These are phyloP conservation scores for Suhomyces sp. DNA, from an alignment of 805 yeast genomes.

Conservation along the genomic window DNA sequence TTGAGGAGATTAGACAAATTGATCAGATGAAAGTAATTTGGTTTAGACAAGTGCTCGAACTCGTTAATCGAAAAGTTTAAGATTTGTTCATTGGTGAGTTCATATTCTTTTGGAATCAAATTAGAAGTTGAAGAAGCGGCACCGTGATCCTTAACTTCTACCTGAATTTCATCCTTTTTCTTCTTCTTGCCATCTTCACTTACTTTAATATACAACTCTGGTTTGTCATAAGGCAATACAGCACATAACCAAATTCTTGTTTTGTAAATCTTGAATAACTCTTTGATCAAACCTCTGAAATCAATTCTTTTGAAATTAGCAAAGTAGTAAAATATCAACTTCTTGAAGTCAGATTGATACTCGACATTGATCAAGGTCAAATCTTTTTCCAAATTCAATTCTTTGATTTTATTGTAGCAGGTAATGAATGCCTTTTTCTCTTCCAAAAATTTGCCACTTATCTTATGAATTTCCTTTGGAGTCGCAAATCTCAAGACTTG, in stretches of 20 bases:
- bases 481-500: conserved; percentile 77
- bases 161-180: not conserved
- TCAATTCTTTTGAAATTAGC: conserved; percentile 47
- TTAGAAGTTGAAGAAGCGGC: conserved; percentile 2
- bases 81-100: conserved; percentile 38
- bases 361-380: conserved; percentile 42
- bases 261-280: conserved; percentile 45
- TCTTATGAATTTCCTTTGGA: conserved; percentile 62
- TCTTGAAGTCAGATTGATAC: conserved; percentile 46
- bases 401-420: conserved; percentile 49
- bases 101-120: conserved; percentile 38
- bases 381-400: conserved; percentile 46
- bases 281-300: conserved; percentile 44
- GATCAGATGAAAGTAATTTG: conserved; percentile 53
- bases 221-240: conserved; percentile 41
- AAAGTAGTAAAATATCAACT: conserved; percentile 45
- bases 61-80: conserved; percentile 46
- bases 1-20: conserved; percentile 48
- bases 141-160: conserved; percentile 2
- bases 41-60: conserved; percentile 38
- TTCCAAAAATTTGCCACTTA: conserved; percentile 64
- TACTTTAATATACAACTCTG: conserved; percentile 26
- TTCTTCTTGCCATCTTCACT: conserved; percentile 6
- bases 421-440: conserved; percentile 71
- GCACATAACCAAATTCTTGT: conserved; percentile 51